Evolutionary conservation across 2,329 filamentous ascomycete genomes (phyloP).

Genomic region (Ascochyta viciae-villosae): DNA sequence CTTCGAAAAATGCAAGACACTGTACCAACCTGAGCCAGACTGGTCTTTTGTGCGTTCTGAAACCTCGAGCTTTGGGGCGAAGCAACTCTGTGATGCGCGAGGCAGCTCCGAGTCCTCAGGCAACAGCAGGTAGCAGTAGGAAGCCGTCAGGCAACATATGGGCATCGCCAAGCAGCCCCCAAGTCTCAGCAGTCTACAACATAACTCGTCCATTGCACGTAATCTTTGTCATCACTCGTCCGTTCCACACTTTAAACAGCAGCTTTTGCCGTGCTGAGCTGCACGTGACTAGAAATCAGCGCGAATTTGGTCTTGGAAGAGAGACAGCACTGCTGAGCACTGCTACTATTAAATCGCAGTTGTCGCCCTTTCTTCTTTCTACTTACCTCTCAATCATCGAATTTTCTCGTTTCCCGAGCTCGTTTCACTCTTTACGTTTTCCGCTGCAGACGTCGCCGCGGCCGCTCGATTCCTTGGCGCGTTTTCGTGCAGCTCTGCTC

Average conservation of each 20-base stretch:
- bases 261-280: slow-evolving; percentile 9
- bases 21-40: not conserved
- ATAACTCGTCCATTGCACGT: not conserved
- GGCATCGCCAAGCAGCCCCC: not conserved
- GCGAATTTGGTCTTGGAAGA: not conserved
- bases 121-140: slow-evolving; percentile 43
- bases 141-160: slow-evolving; percentile 27
- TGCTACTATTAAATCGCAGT: slow-evolving; percentile 10
- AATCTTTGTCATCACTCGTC: not conserved
- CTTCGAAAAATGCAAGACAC: not conserved
- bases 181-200: not conserved
- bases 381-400: not conserved
- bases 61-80: not conserved
- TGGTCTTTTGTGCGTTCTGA: not conserved
- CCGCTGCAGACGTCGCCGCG: slow-evolving; percentile 25
- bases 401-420: slow-evolving; percentile 30
- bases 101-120: slow-evolving; percentile 27
- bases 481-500: slow-evolving; percentile 39
- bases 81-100: slow-evolving; percentile 3
- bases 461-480: slow-evolving; percentile 43
- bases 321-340: slow-evolving; percentile 1
- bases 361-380: not conserved
- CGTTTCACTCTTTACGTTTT: slow-evolving; percentile 15
- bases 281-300: slow-evolving; percentile 12
- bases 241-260: not conserved